phyloP scores from a whole-genome alignment of 768 basidiomycete species.

The Kwoniella heveanensis region DNA sequence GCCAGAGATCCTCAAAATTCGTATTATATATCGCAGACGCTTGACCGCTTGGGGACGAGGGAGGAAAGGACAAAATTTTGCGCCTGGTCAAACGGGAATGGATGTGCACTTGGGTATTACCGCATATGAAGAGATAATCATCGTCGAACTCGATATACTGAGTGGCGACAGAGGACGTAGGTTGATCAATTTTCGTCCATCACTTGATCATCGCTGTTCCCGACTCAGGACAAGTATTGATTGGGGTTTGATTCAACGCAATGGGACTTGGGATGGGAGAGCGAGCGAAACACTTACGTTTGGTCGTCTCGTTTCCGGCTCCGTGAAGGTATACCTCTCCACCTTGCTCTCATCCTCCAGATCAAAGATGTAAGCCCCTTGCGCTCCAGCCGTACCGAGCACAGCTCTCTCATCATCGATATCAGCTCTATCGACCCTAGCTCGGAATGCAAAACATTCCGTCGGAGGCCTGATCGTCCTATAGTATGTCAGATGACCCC shows the following conservation, averaged over 20 bases:
- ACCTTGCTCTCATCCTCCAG: slow-evolving; percentile 9
- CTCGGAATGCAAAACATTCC: slow-evolving; percentile 38
- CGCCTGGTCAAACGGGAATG: slow-evolving; percentile 25
- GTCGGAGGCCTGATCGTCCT: slow-evolving; percentile 34
- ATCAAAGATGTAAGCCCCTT: slow-evolving; percentile 38
- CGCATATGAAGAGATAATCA: slow-evolving; percentile 37
- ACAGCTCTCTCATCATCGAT: slow-evolving; percentile 30
- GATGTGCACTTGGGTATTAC: slow-evolving; percentile 20
- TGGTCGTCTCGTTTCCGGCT: neutral
- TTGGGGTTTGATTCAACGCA: too few species aligned
- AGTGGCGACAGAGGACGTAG: too few species aligned
- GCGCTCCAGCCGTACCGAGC: slow-evolving; percentile 30
- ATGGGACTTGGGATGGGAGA: too few species aligned
- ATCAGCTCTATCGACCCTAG: slow-evolving; percentile 37
- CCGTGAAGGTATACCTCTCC: neutral
- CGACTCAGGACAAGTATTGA: too few species aligned
- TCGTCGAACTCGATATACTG: slow-evolving; percentile 52
- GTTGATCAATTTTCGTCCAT: too few species aligned
- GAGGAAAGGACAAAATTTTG: slow-evolving; percentile 31
- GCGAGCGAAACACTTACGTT: slow-evolving; percentile 5
- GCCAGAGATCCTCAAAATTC: neutral
- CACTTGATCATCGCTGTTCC: too few species aligned
- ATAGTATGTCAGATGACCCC: slow-evolving; percentile 40
- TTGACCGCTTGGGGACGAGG: neutral
- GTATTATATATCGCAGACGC: slow-evolving; percentile 7